Percentiles rank a stretch among this genome's conserved stretches.
These are phyloP conservation scores for Otatea glauca DNA, from an alignment of 176 grass and related monocot genomes.

Conservation along the genomic window DNA sequence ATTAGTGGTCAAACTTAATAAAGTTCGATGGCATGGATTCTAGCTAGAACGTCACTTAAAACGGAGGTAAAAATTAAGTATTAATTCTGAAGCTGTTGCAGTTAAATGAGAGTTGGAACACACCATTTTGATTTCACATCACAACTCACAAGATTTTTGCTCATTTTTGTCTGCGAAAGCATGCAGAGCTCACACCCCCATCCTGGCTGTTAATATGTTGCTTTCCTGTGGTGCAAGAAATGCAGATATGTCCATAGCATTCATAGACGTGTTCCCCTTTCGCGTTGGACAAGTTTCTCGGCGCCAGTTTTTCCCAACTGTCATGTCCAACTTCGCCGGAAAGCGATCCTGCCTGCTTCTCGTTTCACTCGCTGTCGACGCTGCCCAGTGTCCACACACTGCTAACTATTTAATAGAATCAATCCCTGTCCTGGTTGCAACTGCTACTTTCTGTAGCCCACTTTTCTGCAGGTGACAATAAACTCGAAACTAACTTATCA, in stretches of 20 bases:
- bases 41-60: too few species aligned
- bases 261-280: constrained; percentile 37
- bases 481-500: constrained; percentile 15
- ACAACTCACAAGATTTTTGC: background rate
- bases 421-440: constrained; percentile 28
- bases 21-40: too few species aligned
- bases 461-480: constrained; percentile 42
- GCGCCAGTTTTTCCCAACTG: constrained; percentile 64
- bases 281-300: constrained; percentile 45
- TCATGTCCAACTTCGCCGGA: constrained; percentile 54
- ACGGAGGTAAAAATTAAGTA: background rate
- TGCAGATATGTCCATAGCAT: constrained; percentile 26
- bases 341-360: constrained; percentile 44
- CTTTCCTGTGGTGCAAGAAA: constrained; percentile 38
- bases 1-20: too few species aligned
- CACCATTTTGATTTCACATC: background rate
- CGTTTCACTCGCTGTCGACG: constrained; percentile 24
- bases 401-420: background rate
- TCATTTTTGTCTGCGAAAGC: background rate
- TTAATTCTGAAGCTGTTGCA: background rate
- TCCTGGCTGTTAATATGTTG: constrained; percentile 50
- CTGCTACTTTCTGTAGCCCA: constrained; percentile 26
- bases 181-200: background rate
- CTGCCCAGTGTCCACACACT: constrained; percentile 7
- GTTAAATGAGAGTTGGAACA: background rate